Percentiles rank a stretch among this genome's conserved stretches.
Conservation (phyloP, 768 basidiomycete genomes). For the Myochromella boudieri region DNA sequence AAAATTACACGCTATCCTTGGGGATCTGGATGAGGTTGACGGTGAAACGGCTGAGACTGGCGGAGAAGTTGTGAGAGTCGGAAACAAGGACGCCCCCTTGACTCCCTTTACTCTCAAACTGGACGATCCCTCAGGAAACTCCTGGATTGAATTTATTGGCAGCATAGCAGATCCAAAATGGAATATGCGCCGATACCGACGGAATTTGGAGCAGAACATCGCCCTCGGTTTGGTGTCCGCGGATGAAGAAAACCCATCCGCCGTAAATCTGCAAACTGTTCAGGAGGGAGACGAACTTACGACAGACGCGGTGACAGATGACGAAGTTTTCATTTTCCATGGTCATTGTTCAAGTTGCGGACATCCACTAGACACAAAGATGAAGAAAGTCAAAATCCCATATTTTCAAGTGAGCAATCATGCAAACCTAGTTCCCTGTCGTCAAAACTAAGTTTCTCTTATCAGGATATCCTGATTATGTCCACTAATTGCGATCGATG, state of each 20-base stretch:
- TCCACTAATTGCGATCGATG: constrained; percentile 95
- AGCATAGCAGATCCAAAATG: constrained; percentile 92
- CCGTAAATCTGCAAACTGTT: constrained; percentile 1
- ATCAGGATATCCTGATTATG: constrained; percentile 77
- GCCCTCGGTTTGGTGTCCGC: constrained; percentile 67
- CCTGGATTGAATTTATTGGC: constrained; percentile 90
- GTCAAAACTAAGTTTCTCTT: neutral
- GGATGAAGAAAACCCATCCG: constrained; percentile 33
- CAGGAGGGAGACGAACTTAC: constrained; percentile 18
- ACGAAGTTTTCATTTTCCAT: constrained; percentile 78
- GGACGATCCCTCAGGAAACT: constrained; percentile 94
- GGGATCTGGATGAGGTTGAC: constrained; percentile 57
- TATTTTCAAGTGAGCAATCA: constrained; percentile 81
- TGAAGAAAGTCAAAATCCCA: constrained; percentile 96
- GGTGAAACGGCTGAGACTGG: constrained; percentile 39
- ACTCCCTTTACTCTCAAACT: constrained; percentile 77
- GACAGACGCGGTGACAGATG: constrained; percentile 49
- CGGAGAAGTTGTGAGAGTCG: constrained; percentile 27
- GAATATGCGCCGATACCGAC: constrained; percentile 80
- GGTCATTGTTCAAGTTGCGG: constrained; percentile 90
- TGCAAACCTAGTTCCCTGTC: neutral
- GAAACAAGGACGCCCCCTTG: constrained; percentile 52
- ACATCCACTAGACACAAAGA: constrained; percentile 77
- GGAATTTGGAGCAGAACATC: constrained; percentile 80
- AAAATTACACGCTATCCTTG: constrained; percentile 62